These are phyloP conservation scores for Handroanthus guayacan DNA, from an alignment of 257 asterid species.

Conservation along the genomic window DNA sequence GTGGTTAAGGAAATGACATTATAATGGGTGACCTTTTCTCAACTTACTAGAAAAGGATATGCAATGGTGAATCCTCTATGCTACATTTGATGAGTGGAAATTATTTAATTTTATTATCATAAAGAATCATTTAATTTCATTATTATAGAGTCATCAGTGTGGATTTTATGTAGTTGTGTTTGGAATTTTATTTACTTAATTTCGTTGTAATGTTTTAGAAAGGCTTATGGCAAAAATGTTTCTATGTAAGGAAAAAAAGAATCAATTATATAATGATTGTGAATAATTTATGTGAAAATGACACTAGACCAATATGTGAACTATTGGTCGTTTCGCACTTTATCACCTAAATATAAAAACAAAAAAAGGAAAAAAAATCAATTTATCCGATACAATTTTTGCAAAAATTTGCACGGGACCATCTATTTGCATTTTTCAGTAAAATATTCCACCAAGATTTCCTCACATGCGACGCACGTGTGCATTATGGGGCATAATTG, in stretches of 20 bases:
- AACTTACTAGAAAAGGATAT: slow-evolving; percentile 26
- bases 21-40: slow-evolving; percentile 14
- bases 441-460: too few species aligned
- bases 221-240: neutral
- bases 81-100: neutral
- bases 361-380: too few species aligned
- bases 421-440: too few species aligned
- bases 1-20: slow-evolving; percentile 5
- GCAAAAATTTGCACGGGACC: too few species aligned
- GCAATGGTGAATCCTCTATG: neutral
- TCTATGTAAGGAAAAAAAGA: neutral
- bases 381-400: too few species aligned
- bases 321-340: too few species aligned
- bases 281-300: too few species aligned
- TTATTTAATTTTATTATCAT: slow-evolving; percentile 8
- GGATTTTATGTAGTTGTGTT: slow-evolving; percentile 25
- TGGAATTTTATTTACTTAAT: slow-evolving; percentile 13
- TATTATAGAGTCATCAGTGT: neutral
- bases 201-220: neutral
- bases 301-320: too few species aligned
- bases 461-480: too few species aligned
- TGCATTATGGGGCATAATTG: too few species aligned
- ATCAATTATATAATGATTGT: neutral
- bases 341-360: too few species aligned
- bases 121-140: neutral